Percentiles rank a stretch among this genome's conserved stretches.
These are phyloP conservation scores for Gloeopeniophorella convolvens DNA, from an alignment of 768 basidiomycete species.

Conservation along the genomic window DNA sequence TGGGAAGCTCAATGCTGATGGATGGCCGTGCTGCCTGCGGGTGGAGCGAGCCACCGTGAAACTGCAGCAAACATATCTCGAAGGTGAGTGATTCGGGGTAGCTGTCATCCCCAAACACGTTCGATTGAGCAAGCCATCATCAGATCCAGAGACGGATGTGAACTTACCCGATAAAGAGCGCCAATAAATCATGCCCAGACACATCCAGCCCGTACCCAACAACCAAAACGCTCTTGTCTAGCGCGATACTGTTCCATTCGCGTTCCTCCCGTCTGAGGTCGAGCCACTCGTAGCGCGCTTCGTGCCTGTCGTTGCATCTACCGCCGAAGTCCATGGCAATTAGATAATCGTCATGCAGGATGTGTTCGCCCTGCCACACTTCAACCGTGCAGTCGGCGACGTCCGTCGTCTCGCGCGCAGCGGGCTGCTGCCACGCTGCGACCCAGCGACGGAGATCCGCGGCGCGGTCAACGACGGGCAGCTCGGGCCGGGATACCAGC, in stretches of 20 bases:
- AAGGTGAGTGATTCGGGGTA: constrained; percentile 1
- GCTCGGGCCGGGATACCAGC: neutral
- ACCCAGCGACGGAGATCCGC: neutral
- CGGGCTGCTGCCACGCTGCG: neutral
- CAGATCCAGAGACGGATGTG: too few species aligned
- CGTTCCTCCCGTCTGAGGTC: neutral
- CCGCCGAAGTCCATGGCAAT: neutral
- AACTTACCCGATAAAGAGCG: neutral
- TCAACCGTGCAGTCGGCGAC: too few species aligned
- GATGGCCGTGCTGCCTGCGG: neutral
- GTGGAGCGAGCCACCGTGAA: neutral
- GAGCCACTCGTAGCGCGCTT: neutral
- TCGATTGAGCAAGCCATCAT: too few species aligned
- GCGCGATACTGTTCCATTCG: neutral
- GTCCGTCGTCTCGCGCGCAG: too few species aligned
- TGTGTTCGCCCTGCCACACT: too few species aligned
- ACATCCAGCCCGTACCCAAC: neutral
- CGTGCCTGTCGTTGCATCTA: neutral
- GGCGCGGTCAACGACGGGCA: neutral
- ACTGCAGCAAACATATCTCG: neutral
- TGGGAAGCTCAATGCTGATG: neutral
- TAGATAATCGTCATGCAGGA: constrained; percentile 6
- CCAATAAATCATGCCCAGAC: neutral
- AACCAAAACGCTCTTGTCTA: neutral
- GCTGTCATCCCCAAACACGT: too few species aligned